Base-by-base conservation (phyloP, 73 alveolate species). In the Paramecium biaurelia region DNA sequence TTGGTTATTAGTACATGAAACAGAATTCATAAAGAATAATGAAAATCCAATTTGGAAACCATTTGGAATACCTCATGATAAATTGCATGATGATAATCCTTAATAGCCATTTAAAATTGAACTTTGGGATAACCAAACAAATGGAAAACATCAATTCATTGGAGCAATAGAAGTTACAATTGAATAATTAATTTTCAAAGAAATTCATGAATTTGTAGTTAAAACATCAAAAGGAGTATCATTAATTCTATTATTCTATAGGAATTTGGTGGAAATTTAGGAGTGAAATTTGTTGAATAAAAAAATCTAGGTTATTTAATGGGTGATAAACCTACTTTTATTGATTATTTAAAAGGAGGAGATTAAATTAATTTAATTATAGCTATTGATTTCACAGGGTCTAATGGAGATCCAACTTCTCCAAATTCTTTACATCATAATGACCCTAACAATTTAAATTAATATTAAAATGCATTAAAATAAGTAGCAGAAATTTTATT, bases 311-410 rank as follows among this genome's bases (percentile, higher is more conserved):
- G 0, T 38, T 10, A 7, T 7, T 38, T 7, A 38, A 38, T 38
- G 47, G 1, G 0, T 2, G 47, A 38, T 38, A 7, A 34, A n/a
- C 85, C 84, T 35, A n/a, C 94, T 20, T 96, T 96, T 90, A n/a
- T 96, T 57, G 98, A 96, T 86, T 96, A 92, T 87, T 57, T 96
- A 30, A 92, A 84, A 59, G 88, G 87, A n/a, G 97, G 97, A 59
- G 72, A 93, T 9, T 43, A 35, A 58, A 92, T 97, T 57, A 97
- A 96, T 67, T 74, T 96, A 18, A 35, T 93, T 32, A 89, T 96
- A 28, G 99, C 96, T 89, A 93, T 97, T 11, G 99, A 97, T 92
- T 97, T 94, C 85, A 97, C 99, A 28, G 67, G 95, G 11, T 95
- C 98, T 37, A 97, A 97, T 92, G 89, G 92, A 7, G 70, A 70